phyloP scores from a whole-genome alignment of 345 rosid species.

The Noccaea bulbosa region DNA sequence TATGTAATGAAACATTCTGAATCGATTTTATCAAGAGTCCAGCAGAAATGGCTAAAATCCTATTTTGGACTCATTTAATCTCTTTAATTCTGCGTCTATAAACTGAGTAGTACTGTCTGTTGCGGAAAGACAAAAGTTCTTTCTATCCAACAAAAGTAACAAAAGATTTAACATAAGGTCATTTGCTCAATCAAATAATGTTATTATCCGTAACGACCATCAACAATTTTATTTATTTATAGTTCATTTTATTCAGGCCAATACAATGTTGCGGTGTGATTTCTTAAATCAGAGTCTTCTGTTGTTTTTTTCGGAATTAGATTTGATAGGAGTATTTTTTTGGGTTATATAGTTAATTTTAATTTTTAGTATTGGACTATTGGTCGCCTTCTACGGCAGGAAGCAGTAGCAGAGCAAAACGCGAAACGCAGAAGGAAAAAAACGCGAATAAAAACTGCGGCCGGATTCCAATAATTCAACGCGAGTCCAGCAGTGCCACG shows the following conservation, averaged over 20 bases:
- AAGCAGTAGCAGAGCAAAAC: conserved; percentile 2
- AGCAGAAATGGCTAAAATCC: neutral
- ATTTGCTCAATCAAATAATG: neutral
- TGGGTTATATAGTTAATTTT: neutral
- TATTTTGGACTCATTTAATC: neutral
- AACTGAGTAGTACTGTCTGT: too few species aligned
- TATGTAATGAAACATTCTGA: conserved; percentile 16
- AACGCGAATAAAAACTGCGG: neutral
- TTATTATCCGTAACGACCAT: neutral
- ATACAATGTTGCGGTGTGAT: neutral
- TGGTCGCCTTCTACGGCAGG: conserved; percentile 2
- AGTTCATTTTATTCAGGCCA: neutral
- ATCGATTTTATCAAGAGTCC: neutral
- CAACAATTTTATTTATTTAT: neutral
- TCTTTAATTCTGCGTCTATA: neutral
- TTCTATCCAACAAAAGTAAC: neutral
- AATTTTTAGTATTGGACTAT: neutral
- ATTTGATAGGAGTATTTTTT: too few species aligned
- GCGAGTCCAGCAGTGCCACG: conserved; percentile 8
- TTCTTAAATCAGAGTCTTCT: too few species aligned
- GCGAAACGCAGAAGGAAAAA: conserved; percentile 14
- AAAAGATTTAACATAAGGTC: neutral
- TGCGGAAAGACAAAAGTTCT: too few species aligned
- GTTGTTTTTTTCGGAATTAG: too few species aligned
- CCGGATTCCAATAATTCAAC: neutral